These are phyloP conservation scores for Macrophomina phaseolina DNA, from an alignment of 2,329 filamentous ascomycete species.

Conservation along the genomic window DNA sequence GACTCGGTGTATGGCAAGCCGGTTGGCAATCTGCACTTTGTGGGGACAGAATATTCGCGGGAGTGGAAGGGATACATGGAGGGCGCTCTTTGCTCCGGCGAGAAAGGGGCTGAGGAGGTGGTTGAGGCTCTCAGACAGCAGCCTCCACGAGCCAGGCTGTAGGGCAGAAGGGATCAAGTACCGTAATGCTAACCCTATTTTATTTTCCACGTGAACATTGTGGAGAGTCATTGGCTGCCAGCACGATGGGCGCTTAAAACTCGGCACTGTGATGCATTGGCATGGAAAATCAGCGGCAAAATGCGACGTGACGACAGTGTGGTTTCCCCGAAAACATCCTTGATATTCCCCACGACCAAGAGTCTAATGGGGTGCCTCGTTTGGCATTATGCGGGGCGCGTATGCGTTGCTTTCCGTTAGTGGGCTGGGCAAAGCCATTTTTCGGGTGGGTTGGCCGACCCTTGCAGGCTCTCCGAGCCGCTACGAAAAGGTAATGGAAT, in stretches of 20 bases:
- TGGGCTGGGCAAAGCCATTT: neutral
- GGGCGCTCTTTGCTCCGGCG: conserved; percentile 58
- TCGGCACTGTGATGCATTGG: no score
- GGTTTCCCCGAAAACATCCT: no score
- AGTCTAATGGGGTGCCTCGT: neutral
- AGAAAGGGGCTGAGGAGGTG: conserved; percentile 56
- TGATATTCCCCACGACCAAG: no score
- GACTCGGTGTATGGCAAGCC: conserved; percentile 31
- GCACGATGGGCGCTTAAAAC: no score
- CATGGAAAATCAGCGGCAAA: no score
- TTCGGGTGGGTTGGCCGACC: neutral
- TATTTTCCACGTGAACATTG: no score
- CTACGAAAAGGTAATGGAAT: neutral
- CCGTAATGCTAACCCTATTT: neutral
- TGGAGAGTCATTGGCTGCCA: no score
- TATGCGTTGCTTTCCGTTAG: neutral
- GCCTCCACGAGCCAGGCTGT: neutral
- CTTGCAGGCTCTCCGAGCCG: neutral
- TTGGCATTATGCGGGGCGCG: neutral
- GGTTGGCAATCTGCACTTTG: conserved; percentile 56
- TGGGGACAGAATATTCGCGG: conserved; percentile 59
- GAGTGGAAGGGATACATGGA: conserved; percentile 67
- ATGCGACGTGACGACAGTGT: no score
- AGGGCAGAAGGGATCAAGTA: neutral
- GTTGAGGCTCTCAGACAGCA: conserved; percentile 30